These are phyloP conservation scores for Ceratobasidium sp. DNA, from an alignment of 1,284 basidiomycete species.

Conservation along the genomic window DNA sequence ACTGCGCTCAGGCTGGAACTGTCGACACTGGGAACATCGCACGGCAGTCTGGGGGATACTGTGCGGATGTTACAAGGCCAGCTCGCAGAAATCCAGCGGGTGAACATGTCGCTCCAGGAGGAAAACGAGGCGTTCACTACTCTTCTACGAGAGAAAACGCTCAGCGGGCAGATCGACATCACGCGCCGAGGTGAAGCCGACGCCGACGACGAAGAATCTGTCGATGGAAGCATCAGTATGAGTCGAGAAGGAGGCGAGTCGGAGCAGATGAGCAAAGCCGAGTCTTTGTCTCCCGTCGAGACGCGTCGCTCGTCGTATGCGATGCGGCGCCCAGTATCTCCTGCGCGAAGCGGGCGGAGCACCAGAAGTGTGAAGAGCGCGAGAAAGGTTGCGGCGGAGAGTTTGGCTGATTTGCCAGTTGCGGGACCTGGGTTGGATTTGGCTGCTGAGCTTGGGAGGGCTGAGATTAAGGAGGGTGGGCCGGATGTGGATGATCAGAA, in stretches of 20 bases:
- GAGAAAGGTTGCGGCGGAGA: constrained; percentile 68
- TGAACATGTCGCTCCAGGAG: constrained; percentile 82
- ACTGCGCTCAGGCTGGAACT: constrained; percentile 81
- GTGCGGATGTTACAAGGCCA: constrained; percentile 80
- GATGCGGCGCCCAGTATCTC: constrained; percentile 59
- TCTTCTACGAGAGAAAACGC: constrained; percentile 86
- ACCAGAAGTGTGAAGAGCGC: constrained; percentile 32
- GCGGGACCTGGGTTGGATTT: constrained; percentile 89
- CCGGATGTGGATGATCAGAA: background rate
- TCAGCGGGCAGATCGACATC: constrained; percentile 86
- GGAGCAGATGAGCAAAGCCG: constrained; percentile 35
- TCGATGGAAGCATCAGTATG: constrained; percentile 52
- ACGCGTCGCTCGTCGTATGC: constrained; percentile 56
- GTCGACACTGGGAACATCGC: constrained; percentile 83
- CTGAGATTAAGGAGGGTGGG: constrained; percentile 64
- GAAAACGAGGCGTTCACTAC: constrained; percentile 97
- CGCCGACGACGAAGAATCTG: constrained; percentile 60
- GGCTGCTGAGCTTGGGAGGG: constrained; percentile 89
- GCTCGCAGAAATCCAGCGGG: constrained; percentile 80
- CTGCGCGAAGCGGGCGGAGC: constrained; percentile 49
- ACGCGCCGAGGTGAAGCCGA: constrained; percentile 63
- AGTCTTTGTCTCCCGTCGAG: constrained; percentile 37
- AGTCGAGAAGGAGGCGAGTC: constrained; percentile 49
- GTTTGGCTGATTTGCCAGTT: constrained; percentile 82
- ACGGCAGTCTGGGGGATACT: constrained; percentile 82